Base-by-base conservation (phyloP, 2,329 filamentous ascomycete genomes). In the Zarea fungicola region DNA sequence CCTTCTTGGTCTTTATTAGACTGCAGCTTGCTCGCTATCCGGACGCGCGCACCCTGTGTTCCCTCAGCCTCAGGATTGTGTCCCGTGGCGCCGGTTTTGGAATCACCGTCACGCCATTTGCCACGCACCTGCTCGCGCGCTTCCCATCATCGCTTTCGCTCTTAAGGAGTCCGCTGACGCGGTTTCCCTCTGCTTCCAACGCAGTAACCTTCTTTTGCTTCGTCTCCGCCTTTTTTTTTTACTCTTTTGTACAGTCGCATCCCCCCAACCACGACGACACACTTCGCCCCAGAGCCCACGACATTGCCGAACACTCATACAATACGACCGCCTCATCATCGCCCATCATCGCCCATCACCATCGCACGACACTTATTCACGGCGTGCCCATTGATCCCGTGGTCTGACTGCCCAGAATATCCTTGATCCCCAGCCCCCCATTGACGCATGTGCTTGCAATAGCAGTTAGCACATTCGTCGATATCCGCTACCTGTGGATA, bases 401-500 rank as follows among this genome's bases (percentile, higher is more conserved):
- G 18, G 18, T 23, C 21, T 23, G 18, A 14, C n/a, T 31, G 35
- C 43, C n/a, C 34, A 18, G 9, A 6, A 21, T 14, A 16, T 9
- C 28, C n/a, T 25, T 36, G 21, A 19, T 32, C 21, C 28, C 21
- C 25, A 8, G 16, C 34, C 26, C 13, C 14, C 37, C 32, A 18
- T 47, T 21, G 51, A 55, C 64, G 62, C 56, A 63, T 65, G 66
- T 73, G 72, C 66, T 74, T 73, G 72, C 72, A 64, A 75, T 71
- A 73, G 65, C 65, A 62, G 63, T 57, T 57, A 65, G 62, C 61
- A 59, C 61, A 58, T 57, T 61, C 61, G 73, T 80, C 75, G 74
- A 77, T 75, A 77, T 80, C 78, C 77, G 80, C 76, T 61, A 59
- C n/a, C 40, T 59, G 77, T 81, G 78, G 76, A 74, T 76, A 72